Conservation (phyloP, 2,329 filamentous ascomycete genomes). For the Xylaria polymorpha region DNA sequence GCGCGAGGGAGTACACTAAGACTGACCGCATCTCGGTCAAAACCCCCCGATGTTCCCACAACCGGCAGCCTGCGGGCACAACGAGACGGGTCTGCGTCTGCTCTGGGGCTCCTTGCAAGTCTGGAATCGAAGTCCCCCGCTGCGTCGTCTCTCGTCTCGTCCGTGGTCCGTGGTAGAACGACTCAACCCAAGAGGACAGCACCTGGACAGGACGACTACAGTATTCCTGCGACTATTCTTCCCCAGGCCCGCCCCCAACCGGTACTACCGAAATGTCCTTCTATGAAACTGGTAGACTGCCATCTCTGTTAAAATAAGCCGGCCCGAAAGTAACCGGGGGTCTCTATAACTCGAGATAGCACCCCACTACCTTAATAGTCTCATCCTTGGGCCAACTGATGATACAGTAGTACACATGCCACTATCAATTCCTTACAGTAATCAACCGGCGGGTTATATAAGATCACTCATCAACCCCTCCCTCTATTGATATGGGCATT, state of each 20-base stretch:
- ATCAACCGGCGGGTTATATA: constrained; percentile 36
- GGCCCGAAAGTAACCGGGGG: constrained; percentile 33
- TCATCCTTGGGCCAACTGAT: constrained; percentile 8
- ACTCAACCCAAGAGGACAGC: constrained; percentile 14
- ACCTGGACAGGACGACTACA: background rate
- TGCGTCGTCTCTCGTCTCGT: constrained; percentile 5
- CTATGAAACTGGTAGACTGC: background rate
- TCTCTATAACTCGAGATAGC: constrained; percentile 20
- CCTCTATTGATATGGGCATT: constrained; percentile 16
- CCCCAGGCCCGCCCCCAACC: background rate
- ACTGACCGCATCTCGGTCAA: constrained; percentile 40
- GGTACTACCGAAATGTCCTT: background rate
- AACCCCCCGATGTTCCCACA: constrained; percentile 30
- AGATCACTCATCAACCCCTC: constrained; percentile 32
- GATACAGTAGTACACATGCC: background rate
- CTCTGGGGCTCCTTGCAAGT: constrained; percentile 2
- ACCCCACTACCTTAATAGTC: background rate
- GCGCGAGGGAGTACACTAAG: constrained; percentile 35
- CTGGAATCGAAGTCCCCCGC: constrained; percentile 10
- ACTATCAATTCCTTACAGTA: constrained; percentile 31
- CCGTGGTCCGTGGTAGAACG: background rate
- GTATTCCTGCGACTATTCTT: background rate
- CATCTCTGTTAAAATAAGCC: constrained; percentile 34
- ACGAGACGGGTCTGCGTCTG: background rate
- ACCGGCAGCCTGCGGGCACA: constrained; percentile 27